Evolutionary conservation across 2,329 filamentous ascomycete genomes (phyloP), one percentile per base, ranked within the genome.

Genomic region (Botryotinia globosa): DNA sequence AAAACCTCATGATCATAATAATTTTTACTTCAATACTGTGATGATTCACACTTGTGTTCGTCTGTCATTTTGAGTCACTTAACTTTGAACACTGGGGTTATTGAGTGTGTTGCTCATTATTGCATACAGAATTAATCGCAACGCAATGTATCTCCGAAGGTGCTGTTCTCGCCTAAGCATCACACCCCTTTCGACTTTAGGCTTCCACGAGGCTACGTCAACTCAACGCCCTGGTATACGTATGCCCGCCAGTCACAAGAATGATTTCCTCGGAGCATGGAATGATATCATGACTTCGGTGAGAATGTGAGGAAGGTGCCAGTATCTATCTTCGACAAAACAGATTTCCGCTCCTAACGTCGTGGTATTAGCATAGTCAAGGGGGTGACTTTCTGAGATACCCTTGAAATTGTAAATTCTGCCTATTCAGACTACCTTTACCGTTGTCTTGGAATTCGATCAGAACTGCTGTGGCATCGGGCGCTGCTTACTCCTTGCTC

Each of bases 21-120:
- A 67, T 59, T 58, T 29, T 22, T 25, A 29, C 29, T 14, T 20
- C 45, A 8, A 59, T 58, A 39, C 39, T 58, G 32, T 16, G 39
- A 72, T 68, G 62, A 67, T 59, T 61, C 63, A 68, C 51, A 68
- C 70, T 72, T 72, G 70, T 72, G 70, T 34, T 32, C 10, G 48
- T 18, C 22, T 61, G n/a, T 42, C 32, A 22, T 39, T 16, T 29
- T 42, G 48, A 68, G 48, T 68, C 34, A 68, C 65, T 56, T 14
- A 32, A 56, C 10, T 7, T 29, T 32, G 48, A 44, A 16, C 18
- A 68, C 51, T 56, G 37, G 25, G 22, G 34, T 32, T 25, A 32
- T 32, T 68, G 22, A 29, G n/a, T 4, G 10, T 42, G 18, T 56
- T 20, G 34, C 34, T n/a, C 37, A 42, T 18, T 22, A n/a, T 32